Conservation (phyloP, 345 rosid species). For the Heritiera fomes region DNA sequence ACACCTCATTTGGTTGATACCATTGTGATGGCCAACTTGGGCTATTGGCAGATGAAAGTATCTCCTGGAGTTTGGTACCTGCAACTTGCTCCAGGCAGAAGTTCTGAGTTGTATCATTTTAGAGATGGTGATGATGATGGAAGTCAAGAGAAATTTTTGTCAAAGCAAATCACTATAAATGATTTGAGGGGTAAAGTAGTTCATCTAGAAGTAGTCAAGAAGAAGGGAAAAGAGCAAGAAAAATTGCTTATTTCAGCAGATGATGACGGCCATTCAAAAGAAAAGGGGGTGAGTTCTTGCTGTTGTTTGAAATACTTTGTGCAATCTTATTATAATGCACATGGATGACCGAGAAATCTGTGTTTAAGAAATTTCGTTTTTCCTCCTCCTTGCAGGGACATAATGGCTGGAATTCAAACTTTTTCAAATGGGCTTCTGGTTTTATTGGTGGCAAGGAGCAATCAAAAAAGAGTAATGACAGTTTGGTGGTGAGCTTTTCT, state of each 20-base stretch:
- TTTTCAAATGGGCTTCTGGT: constrained; percentile 94
- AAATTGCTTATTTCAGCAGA: constrained; percentile 70
- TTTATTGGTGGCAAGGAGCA: constrained; percentile 69
- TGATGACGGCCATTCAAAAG: constrained; percentile 47
- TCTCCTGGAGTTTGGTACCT: constrained; percentile 98
- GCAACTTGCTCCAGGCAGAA: constrained; percentile 98
- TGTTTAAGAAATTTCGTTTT: constrained; percentile 10
- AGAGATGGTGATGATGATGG: constrained; percentile 57
- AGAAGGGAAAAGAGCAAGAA: constrained; percentile 91
- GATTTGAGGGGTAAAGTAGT: constrained; percentile 96
- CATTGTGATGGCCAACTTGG: constrained; percentile 98
- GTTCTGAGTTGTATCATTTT: constrained; percentile 78
- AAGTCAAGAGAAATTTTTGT: constrained; percentile 45
- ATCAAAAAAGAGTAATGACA: constrained; percentile 43
- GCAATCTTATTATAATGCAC: not conserved
- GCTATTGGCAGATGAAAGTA: constrained; percentile 99
- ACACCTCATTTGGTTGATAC: constrained; percentile 94
- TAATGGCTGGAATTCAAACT: constrained; percentile 78
- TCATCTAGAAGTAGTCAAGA: constrained; percentile 85
- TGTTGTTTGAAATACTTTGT: constrained; percentile 12
- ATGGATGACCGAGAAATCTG: not conserved
- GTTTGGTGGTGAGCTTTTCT: constrained; percentile 41
- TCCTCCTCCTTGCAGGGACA: constrained; percentile 40
- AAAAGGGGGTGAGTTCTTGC: constrained; percentile 45
- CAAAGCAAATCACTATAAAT: constrained; percentile 75